phyloP scores from a whole-genome alignment of 2,329 filamentous ascomycete species.

The Diaporthe caulivora region DNA sequence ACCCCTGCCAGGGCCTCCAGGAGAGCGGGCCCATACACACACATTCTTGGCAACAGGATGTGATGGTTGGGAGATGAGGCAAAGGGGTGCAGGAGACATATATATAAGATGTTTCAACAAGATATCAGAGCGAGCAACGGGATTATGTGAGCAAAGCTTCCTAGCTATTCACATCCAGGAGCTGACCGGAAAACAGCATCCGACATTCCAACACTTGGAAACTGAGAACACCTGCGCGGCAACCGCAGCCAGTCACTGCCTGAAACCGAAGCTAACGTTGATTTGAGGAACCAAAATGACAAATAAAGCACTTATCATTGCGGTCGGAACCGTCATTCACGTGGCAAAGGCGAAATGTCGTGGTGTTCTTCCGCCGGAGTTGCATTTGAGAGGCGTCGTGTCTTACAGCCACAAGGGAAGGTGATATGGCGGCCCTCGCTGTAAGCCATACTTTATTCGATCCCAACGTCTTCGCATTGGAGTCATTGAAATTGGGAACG shows the following conservation, averaged over 20 bases:
- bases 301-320: not conserved
- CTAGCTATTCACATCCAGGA: not conserved
- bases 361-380: not conserved
- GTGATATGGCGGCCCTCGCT: not conserved
- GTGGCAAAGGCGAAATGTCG: slow-evolving; percentile 21
- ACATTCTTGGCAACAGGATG: slow-evolving; percentile 72
- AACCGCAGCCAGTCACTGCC: not conserved
- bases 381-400: slow-evolving; percentile 21
- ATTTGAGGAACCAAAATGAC: not conserved
- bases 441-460: not conserved
- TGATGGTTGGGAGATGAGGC: slow-evolving; percentile 51
- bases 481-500: slow-evolving; percentile 1
- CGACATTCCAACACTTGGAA: not conserved
- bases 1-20: slow-evolving; percentile 69
- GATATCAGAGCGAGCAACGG: not conserved
- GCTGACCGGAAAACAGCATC: not conserved
- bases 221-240: not conserved
- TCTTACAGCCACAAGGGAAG: slow-evolving; percentile 34
- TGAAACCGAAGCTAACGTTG: not conserved
- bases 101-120: too few species aligned
- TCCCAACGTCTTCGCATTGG: not conserved
- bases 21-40: slow-evolving; percentile 63
- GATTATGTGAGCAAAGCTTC: not conserved
- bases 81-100: not conserved
- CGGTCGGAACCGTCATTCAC: not conserved